phyloP scores from a whole-genome alignment of 1,139 yeast genomes.

The Scheffersomyces stambukii region DNA sequence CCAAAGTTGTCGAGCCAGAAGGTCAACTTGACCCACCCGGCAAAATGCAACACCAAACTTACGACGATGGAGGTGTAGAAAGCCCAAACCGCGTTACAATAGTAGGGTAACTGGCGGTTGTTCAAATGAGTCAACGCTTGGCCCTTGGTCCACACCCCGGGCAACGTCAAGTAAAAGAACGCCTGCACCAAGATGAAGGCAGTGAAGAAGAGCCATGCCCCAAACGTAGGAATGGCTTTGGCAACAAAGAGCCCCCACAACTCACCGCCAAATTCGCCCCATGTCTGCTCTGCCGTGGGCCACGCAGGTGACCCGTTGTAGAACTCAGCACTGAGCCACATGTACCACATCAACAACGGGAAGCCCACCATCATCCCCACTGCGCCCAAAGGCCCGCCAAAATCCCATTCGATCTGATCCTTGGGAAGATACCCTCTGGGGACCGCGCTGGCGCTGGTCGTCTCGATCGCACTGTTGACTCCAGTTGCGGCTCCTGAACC shows the following conservation, averaged over 20 bases:
- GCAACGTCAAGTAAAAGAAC: conserved; percentile 75
- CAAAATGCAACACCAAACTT: conserved; percentile 59
- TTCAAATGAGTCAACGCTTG: conserved; percentile 82
- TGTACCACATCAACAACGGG: conserved; percentile 91
- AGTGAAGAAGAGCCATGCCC: conserved; percentile 68
- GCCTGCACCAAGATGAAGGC: conserved; percentile 70
- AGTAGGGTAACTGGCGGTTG: conserved; percentile 80
- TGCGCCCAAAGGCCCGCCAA: conserved; percentile 94
- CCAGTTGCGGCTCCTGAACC: too few relatives aligned
- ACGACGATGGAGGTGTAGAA: conserved; percentile 65
- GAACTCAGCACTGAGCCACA: conserved; percentile 89
- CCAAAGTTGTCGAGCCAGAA: conserved; percentile 80
- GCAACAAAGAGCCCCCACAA: conserved; percentile 44
- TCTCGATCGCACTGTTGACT: too few relatives aligned
- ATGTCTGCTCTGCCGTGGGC: conserved; percentile 60
- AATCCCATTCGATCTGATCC: conserved; percentile 65
- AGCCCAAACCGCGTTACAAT: conserved; percentile 86
- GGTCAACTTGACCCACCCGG: conserved; percentile 70
- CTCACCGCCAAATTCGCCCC: conserved; percentile 47
- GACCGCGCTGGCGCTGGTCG: too few relatives aligned
- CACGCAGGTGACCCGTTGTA: conserved; percentile 69
- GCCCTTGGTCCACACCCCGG: conserved; percentile 94
- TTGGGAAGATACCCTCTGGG: conserved; percentile 30
- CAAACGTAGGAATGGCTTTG: conserved; percentile 65
- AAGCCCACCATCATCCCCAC: conserved; percentile 90